A percentile compares a stretch with the other conserved stretches of the same genome.
These are phyloP conservation scores for Trypanosoma cruzi DNA, from an alignment of 208 protist genomes.

Conservation along the genomic window DNA sequence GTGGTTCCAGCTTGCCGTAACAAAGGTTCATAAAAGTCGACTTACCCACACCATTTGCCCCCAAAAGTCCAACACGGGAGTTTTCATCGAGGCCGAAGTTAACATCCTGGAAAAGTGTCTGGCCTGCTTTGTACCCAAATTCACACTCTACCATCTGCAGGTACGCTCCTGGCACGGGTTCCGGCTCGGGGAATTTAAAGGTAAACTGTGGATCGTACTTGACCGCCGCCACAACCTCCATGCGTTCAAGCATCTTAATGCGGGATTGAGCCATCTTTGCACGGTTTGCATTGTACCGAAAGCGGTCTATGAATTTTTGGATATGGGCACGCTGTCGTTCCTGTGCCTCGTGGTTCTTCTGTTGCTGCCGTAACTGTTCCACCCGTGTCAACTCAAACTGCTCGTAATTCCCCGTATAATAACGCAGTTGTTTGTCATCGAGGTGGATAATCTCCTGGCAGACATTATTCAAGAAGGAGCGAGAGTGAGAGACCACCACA, in stretches of 20 bases:
- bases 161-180: constrained; percentile 74
- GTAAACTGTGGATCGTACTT: constrained; percentile 89
- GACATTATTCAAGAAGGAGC: constrained; percentile 97
- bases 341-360: constrained; percentile 89
- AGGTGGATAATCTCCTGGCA: constrained; percentile 95
- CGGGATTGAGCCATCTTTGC: constrained; percentile 95
- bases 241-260: constrained; percentile 94
- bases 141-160: constrained; percentile 91
- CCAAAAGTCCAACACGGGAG: constrained; percentile 91
- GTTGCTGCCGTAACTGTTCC: constrained; percentile 88
- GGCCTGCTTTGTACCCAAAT: constrained; percentile 91
- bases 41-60: constrained; percentile 94
- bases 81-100: constrained; percentile 91
- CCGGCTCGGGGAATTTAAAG: constrained; percentile 93
- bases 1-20: constrained; percentile 81
- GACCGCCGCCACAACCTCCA: constrained; percentile 88
- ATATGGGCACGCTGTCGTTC: constrained; percentile 92
- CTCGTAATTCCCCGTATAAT: constrained; percentile 96
- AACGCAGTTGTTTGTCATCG: constrained; percentile 76
- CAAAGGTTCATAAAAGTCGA: constrained; percentile 96
- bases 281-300: constrained; percentile 89
- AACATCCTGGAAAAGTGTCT: constrained; percentile 90
- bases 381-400: constrained; percentile 91
- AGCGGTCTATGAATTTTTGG: constrained; percentile 95
- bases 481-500: constrained; percentile 98